phyloP scores from a whole-genome alignment of 1,284 basidiomycete species.

The Xerocomus amazonicus region DNA sequence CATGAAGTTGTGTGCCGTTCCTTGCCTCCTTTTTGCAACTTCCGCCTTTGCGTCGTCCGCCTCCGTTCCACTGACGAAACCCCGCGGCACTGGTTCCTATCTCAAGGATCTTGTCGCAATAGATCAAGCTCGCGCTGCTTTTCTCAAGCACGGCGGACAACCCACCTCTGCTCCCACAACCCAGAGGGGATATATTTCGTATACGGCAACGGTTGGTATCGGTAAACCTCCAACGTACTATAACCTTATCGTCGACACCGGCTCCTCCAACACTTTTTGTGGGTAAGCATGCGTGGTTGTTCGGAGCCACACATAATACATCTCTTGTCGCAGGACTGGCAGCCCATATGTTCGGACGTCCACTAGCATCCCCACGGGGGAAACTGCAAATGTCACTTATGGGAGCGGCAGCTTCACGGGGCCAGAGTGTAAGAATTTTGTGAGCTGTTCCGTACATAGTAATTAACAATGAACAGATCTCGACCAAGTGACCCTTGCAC shows the following conservation, averaged over 20 bases:
- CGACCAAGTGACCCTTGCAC: slow-evolving; percentile 23
- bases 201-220: slow-evolving; percentile 24
- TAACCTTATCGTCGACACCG: slow-evolving; percentile 31
- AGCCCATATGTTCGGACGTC: slow-evolving; percentile 20
- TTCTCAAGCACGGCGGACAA: slow-evolving; percentile 10
- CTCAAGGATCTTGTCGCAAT: slow-evolving; percentile 14
- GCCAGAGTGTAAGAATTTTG: slow-evolving; percentile 19
- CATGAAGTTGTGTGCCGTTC: slow-evolving; percentile 17
- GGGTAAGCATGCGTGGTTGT: not conserved
- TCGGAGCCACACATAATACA: not conserved
- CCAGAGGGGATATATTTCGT: slow-evolving; percentile 18
- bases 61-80: slow-evolving; percentile 15
- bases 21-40: slow-evolving; percentile 12
- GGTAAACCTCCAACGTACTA: slow-evolving; percentile 27
- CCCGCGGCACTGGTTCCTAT: slow-evolving; percentile 6
- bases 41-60: slow-evolving; percentile 12
- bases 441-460: not conserved
- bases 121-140: slow-evolving; percentile 19
- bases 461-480: slow-evolving; percentile 13
- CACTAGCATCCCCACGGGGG: slow-evolving; percentile 23
- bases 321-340: slow-evolving; percentile 14
- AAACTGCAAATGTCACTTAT: slow-evolving; percentile 23
- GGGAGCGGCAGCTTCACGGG: slow-evolving; percentile 23
- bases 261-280: slow-evolving; percentile 30
- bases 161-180: slow-evolving; percentile 17